Evolutionary conservation across 208 protist genomes (phyloP).

Genomic region (Wallacemonas sp.): DNA sequence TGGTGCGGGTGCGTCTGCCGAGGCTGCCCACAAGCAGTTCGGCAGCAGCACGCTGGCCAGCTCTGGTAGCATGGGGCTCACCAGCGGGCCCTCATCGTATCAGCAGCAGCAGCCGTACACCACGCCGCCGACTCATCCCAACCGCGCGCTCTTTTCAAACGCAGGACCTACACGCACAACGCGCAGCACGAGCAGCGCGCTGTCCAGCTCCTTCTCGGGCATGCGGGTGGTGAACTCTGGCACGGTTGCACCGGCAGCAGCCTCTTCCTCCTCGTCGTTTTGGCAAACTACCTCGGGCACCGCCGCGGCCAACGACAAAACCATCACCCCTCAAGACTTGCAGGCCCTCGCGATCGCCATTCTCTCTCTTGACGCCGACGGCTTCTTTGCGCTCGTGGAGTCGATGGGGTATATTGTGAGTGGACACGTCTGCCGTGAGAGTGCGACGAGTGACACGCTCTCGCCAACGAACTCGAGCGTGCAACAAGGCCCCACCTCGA

Average conservation of each 20-base stretch:
- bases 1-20: no score
- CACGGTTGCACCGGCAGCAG: no score
- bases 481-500: background rate
- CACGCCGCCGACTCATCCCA: background rate
- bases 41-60: no score
- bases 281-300: no score
- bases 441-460: background rate
- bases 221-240: background rate
- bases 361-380: background rate
- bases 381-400: background rate
- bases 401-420: slow-evolving; percentile 10
- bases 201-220: slow-evolving; percentile 6
- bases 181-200: background rate
- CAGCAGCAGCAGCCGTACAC: background rate
- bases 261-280: no score
- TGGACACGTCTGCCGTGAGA: slow-evolving; percentile 1
- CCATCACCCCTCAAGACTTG: background rate
- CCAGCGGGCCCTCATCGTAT: no score
- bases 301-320: background rate
- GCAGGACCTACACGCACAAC: background rate
- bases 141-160: background rate
- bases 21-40: no score
- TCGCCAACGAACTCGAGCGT: background rate
- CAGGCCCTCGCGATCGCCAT: slow-evolving; percentile 1
- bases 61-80: no score